Base-by-base conservation (phyloP, 2,329 filamentous ascomycete genomes). In the Elsinoe batatas region DNA sequence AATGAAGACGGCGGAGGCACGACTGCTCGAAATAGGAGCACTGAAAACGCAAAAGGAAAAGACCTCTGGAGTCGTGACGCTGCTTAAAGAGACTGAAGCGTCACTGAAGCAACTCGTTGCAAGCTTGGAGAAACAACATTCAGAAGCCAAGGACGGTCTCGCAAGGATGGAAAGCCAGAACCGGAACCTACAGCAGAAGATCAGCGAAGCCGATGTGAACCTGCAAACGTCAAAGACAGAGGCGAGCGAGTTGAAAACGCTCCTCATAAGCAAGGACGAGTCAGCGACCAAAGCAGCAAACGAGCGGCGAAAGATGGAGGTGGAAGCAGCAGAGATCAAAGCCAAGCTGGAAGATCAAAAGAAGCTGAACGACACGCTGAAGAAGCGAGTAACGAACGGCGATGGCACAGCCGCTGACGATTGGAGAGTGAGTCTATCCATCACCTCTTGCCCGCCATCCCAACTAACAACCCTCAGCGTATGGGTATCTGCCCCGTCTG, bases 401-500 rank as follows among this genome's bases (percentile, higher is more conserved):
- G 61, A 62, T 11, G 88, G 85, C 12, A 84, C 87, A 33, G 87
- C 91, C 64, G 87, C 90, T 67, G 87, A 91, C 67, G 86, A 89
- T 76, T 79, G 96, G 65, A 81, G 91, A 70, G 88, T 94, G 79
- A 78, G 87, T 81, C 47, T 35, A 46, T 32, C 46, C 7, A 12
- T 3, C 5, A 13, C 36, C 44, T 44, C 38, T 36, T 15, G 30
- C 51, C 26, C 12, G 38, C 5, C 30, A 33, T 42, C 1, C 37
- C 49, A 37, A 4, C 3, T 35, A 44, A 54, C 12, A 12, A 32
- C 6, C 38, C 12, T 57, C 64, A 88, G 84, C 78, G 79, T 65
- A 79, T 93, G 70, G 85, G 88, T 32, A 82, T 95, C 53, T 98
- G 93, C 74, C 88, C 89, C 10, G 88, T 97, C 51, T 98, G 94